These are phyloP conservation scores for Colletotrichum orchidophilum DNA, from an alignment of 2,329 filamentous ascomycete genomes.

Conservation along the genomic window DNA sequence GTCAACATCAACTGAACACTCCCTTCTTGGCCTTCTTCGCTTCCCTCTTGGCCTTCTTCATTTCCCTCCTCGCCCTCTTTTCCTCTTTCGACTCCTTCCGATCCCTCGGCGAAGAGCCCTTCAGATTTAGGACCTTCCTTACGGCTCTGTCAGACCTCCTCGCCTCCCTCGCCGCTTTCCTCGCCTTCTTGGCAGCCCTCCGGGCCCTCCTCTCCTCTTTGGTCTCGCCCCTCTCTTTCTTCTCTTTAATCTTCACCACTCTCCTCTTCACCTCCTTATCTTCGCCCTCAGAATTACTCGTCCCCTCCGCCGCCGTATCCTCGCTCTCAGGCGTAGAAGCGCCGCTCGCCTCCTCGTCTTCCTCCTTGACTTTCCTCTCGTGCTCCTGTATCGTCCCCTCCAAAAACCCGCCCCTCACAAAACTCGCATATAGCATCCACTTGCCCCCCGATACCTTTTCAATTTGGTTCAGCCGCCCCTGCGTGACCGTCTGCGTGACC, in stretches of 20 bases:
- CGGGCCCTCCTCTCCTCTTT: slow-evolving; percentile 43
- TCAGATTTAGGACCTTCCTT: slow-evolving; percentile 45
- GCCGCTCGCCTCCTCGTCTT: slow-evolving; percentile 34
- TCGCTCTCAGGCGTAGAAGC: slow-evolving; percentile 33
- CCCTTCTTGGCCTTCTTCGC: slow-evolving; percentile 14
- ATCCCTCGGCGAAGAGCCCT: slow-evolving; percentile 40
- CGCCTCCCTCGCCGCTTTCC: slow-evolving; percentile 38
- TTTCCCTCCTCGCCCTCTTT: slow-evolving; percentile 45
- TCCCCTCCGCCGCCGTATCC: too few species aligned
- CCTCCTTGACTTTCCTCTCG: slow-evolving; percentile 33
- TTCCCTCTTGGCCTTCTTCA: slow-evolving; percentile 44
- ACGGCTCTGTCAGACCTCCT: slow-evolving; percentile 39
- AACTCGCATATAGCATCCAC: slow-evolving; percentile 81
- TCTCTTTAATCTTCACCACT: slow-evolving; percentile 69
- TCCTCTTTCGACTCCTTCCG: slow-evolving; percentile 55
- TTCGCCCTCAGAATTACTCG: slow-evolving; percentile 3
- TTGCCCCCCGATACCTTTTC: slow-evolving; percentile 61
- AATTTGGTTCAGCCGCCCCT: slow-evolving; percentile 65
- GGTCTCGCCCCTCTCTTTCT: slow-evolving; percentile 37
- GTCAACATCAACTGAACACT: slow-evolving; percentile 16
- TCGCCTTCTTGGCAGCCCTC: slow-evolving; percentile 44
- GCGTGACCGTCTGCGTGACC: slow-evolving; percentile 64
- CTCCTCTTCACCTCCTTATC: slow-evolving; percentile 5
- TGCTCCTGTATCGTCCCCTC: slow-evolving; percentile 69
- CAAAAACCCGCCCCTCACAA: slow-evolving; percentile 83